Evolutionary conservation across 495 filamentous ascomycete genomes (phyloP), one percentile per base, ranked within the genome.

Genomic region (Aspergillus olivimuriae): DNA sequence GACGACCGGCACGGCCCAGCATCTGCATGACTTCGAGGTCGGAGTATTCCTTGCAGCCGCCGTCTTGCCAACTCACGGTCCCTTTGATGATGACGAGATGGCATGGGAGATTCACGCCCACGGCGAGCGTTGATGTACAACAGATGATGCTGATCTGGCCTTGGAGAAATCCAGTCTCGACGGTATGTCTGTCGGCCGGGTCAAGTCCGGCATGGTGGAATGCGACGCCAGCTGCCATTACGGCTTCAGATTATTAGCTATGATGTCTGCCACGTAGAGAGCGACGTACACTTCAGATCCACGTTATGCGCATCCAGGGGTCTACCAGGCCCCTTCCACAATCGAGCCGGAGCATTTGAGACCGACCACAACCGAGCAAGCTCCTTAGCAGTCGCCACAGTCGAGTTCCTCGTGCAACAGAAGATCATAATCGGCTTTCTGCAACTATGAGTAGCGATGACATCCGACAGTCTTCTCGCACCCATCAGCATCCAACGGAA

Each of bases 1-100:
- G 92, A 3, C 92, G 74, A 0, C 92, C 92, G 26, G 92, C 91
- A 38, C 92, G 82, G 17, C 92, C 92, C 21, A 97, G 75, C 92
- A 98, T 98, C 58, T 98, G 92, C 87, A 95, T 96, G 47, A 98
- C 77, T 51, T 98, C 92, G 14, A 98, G 68, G 57, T 96, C 90
- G 0, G 86, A 81, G 51, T 92, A 95, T 58, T 98, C 89, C 39
- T 82, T 75, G 15, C 76, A 59, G 43, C 76, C 63, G 43, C 70
- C 74, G 38, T 83, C 78, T 31, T 78, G 72, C 62, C 80, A 98
- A 4, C 76, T 72, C 16, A 84, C 76, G 0, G 91, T 96, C 21
- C 89, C 89, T 60, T 97, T 98, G 41, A 98, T 81, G 7, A 98
- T 81, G 3, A 94, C 90, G 1, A 95, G 78, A 56, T 97, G 84